A percentile compares a stretch with the other conserved stretches of the same genome.
Conservation (phyloP, 306 rosid species). For the Vachellia collinsii region DNA sequence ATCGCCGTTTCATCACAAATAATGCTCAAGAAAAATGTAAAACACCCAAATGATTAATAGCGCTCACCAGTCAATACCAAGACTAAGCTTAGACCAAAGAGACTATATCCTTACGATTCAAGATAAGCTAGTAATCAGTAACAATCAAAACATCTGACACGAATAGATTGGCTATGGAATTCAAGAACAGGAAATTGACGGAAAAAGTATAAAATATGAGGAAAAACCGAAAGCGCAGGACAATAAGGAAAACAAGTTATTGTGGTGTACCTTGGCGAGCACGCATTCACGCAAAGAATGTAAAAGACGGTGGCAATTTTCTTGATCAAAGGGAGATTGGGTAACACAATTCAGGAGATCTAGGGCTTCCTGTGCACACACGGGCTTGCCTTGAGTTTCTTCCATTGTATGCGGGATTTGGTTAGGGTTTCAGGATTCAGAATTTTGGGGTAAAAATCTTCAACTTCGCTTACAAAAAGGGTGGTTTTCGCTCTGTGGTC, state of each 20-base stretch:
- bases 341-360: constrained; percentile 80
- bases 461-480: not conserved
- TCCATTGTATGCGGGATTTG: constrained; percentile 47
- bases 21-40: constrained; percentile 1
- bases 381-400: constrained; percentile 42
- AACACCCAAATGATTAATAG: not conserved
- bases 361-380: constrained; percentile 77
- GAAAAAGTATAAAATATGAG: not conserved
- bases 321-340: constrained; percentile 62
- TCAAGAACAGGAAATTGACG: not conserved
- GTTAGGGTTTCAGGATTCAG: constrained; percentile 39
- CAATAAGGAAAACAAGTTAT: not conserved
- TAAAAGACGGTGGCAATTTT: constrained; percentile 67
- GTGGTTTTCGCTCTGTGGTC: not conserved
- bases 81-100: not conserved
- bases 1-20: not conserved
- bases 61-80: not conserved
- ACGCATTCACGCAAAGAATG: constrained; percentile 75
- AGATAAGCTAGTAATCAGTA: constrained; percentile 2
- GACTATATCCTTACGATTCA: not conserved
- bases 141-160: not conserved
- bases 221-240: not conserved
- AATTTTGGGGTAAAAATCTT: constrained; percentile 13
- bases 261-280: constrained; percentile 61
- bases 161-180: not conserved